Evolutionary conservation across 805 yeast species (phyloP), one percentile per base, ranked within the genome.

Genomic region (Tetrapisispora phaffii): DNA sequence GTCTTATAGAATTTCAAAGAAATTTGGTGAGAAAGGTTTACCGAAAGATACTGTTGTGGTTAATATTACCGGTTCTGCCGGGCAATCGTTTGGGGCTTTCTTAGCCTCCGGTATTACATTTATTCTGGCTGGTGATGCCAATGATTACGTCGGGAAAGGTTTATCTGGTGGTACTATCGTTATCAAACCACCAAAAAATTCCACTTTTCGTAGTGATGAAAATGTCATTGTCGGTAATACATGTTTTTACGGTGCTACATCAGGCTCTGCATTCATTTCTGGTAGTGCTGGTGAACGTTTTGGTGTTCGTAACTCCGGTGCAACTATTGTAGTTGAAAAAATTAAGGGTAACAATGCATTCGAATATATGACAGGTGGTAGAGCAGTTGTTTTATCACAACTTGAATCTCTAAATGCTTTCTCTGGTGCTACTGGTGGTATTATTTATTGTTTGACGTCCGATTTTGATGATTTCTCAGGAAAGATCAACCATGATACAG

Each of bases 341-440:
- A 62, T 69, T 47, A 82, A 85, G 52, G 98, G 98, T 72, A 96
- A 90, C 66, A 97, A 90, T 66, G 98, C 98, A 43, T 90, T 97
- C 71, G 98, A 90, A 70, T 90, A 90, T 71, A 90, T 90, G 98
- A 89, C 97, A 56, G 97, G 98, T 66, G 98, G 98, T 64, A 80
- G 97, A 58, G 96, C 93, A 50, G 87, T 90, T 61, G 88, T 90
- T 40, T 76, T 90, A 55, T 96, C 97, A 39, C 70, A 80, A 48
- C 85, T 96, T 57, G 97, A 96, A 47, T 79, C 97, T 51, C 82
- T 88, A 64, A 96, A 85, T 50, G 74, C 74, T 4, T 69, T 80
- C 49, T 96, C 98, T 46, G 98, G 98, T 73, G 93, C 93, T 84
- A 89, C 97, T 57, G 98, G 98, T 69, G 98, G 98, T 79, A 90